Conservation (phyloP, 495 filamentous ascomycete species). For the Talaromyces trachyspermus region DNA sequence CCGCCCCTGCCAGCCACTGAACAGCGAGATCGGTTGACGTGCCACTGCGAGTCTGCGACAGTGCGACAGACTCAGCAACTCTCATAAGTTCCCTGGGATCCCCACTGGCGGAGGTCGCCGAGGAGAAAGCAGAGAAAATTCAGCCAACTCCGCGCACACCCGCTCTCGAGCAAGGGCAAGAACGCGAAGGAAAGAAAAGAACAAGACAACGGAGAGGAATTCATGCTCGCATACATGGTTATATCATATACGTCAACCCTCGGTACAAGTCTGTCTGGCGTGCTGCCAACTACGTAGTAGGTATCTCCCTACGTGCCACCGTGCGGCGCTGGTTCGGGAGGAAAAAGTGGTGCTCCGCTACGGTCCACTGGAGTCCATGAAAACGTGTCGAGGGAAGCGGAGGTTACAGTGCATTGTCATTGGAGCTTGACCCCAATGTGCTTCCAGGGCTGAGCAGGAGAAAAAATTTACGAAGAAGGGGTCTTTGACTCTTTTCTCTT, state of each 20-base stretch:
- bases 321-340: not conserved
- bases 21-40: not conserved
- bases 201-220: not conserved
- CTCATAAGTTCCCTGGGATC: not conserved
- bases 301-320: too few relatives aligned
- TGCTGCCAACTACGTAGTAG: too few relatives aligned
- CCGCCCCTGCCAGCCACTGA: not conserved
- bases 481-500: slow-evolving; percentile 22
- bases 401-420: not conserved
- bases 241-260: too few relatives aligned
- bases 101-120: not conserved
- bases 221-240: too few relatives aligned
- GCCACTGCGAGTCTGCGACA: not conserved
- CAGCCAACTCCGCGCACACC: too few relatives aligned
- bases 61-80: not conserved
- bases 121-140: not conserved
- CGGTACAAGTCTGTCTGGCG: too few relatives aligned
- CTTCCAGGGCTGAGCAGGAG: slow-evolving; percentile 3
- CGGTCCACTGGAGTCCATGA: too few relatives aligned
- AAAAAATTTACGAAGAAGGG: not conserved
- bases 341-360: not conserved
- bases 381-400: too few relatives aligned
- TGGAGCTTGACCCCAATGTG: not conserved
- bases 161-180: too few relatives aligned
- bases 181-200: not conserved